These are phyloP conservation scores for Collybiopsis confluens DNA, from an alignment of 768 basidiomycete species.

Conservation along the genomic window DNA sequence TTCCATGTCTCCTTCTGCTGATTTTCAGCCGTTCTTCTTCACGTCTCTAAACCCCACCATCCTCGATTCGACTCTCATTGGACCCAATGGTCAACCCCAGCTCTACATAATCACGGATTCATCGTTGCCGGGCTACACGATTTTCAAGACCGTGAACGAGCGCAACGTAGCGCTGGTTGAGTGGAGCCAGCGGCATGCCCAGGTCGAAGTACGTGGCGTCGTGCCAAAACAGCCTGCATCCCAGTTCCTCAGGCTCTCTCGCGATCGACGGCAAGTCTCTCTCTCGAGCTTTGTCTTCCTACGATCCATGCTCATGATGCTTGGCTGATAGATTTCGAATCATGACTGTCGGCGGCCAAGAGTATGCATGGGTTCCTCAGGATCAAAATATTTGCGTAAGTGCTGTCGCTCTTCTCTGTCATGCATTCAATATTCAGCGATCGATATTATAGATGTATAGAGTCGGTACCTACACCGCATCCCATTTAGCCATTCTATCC, in stretches of 20 bases:
- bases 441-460: slow-evolving; percentile 40
- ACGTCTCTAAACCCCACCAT: slow-evolving; percentile 46
- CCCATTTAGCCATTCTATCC: slow-evolving; percentile 48
- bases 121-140: slow-evolving; percentile 47
- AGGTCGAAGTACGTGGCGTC: slow-evolving; percentile 51
- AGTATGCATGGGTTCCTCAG: slow-evolving; percentile 54
- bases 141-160: slow-evolving; percentile 45
- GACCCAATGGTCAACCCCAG: slow-evolving; percentile 41
- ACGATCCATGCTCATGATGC: background rate
- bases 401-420: background rate
- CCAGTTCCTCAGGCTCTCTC: slow-evolving; percentile 52
- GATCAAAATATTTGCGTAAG: slow-evolving; percentile 52
- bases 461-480: slow-evolving; percentile 25
- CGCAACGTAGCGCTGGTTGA: slow-evolving; percentile 51
- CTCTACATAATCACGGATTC: slow-evolving; percentile 50
- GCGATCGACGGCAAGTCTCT: slow-evolving; percentile 38
- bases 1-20: slow-evolving; percentile 6
- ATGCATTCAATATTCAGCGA: background rate
- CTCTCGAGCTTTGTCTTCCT: background rate
- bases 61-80: slow-evolving; percentile 52
- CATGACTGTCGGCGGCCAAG: slow-evolving; percentile 47
- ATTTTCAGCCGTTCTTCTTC: slow-evolving; percentile 42
- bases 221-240: slow-evolving; percentile 42
- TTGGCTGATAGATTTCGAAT: slow-evolving; percentile 32
- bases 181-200: slow-evolving; percentile 42